These are phyloP conservation scores for Ascocoryne sarcoides DNA, from an alignment of 2,329 filamentous ascomycete species.

Conservation along the genomic window DNA sequence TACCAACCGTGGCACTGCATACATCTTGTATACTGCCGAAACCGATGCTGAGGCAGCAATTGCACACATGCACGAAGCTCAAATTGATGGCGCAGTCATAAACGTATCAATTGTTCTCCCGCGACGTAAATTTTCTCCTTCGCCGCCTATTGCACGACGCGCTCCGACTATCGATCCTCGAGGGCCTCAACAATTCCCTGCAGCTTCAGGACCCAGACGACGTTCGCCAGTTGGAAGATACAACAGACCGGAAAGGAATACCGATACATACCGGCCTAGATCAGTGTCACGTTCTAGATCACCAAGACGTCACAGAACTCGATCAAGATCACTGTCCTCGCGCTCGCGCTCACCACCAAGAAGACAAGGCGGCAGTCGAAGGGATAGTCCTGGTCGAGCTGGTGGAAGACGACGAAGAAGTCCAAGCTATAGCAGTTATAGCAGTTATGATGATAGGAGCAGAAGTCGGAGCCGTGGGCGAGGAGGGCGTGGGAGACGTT, in stretches of 20 bases:
- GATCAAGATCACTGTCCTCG: conserved; percentile 33
- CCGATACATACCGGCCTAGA: conserved; percentile 30
- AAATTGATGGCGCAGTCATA: conserved; percentile 36
- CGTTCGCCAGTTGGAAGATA: conserved; percentile 21
- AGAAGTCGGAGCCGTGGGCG: conserved; percentile 26
- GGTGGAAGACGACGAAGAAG: conserved; percentile 41
- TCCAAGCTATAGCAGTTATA: conserved; percentile 55
- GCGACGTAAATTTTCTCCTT: conserved; percentile 60
- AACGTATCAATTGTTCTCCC: conserved; percentile 31
- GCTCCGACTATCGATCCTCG: conserved; percentile 51
- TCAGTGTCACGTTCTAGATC: conserved; percentile 34
- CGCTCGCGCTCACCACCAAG: conserved; percentile 30
- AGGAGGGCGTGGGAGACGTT: conserved; percentile 22
- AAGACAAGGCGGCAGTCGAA: conserved; percentile 20
- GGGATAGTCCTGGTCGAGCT: conserved; percentile 24
- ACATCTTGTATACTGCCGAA: conserved; percentile 74
- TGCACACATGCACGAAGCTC: conserved; percentile 96
- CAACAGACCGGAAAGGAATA: conserved; percentile 22
- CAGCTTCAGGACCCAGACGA: conserved; percentile 19
- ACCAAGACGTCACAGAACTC: conserved; percentile 30
- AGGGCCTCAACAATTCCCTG: conserved; percentile 21
- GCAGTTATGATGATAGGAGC: conserved; percentile 42
- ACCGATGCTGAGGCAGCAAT: conserved; percentile 80
- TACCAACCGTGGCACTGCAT: conserved; percentile 87
- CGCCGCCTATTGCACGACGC: conserved; percentile 63